Base-by-base conservation (phyloP, 2,329 filamentous ascomycete genomes). In the Aspergillus sp. region DNA sequence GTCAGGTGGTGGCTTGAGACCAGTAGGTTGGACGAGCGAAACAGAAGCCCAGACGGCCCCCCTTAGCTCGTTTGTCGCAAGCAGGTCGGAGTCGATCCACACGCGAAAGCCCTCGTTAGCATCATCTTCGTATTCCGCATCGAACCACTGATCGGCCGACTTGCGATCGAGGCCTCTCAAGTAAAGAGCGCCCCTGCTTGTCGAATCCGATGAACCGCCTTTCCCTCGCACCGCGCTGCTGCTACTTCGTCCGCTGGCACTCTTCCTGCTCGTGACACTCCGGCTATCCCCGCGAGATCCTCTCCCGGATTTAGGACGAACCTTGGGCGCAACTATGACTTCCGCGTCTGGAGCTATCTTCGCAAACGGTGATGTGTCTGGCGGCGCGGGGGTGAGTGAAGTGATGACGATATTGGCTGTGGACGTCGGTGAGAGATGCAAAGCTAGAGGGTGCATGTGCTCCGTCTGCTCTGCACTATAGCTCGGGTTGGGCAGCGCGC, bases 281-380 rank as follows among this genome's bases (percentile, higher is more conserved):
- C 85, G 78, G 60, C 79, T 88, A 56, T 94, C 88, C 34, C 82
- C 80, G n/a, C 74, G 79, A 29, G 72, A 69, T 49, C 71, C 77
- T 47, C 83, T 79, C 3, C 81, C 73, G 32, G 77, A 71, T 64
- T 87, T 89, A 38, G 85, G 77, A 46, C 91, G 80, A 28, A 84
- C 85, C 71, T 98, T 98, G 1, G 93, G 93, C 3, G 93, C 93
- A 50, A 98, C 93, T 54, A 97, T 94, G 43, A 98, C 90, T 68
- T 98, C 93, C 26, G 91, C 91, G 63, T 97, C 89, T 0, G 90
- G 86, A 0, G 88, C 86, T 43, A 98, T 87, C 67, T 96, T 97
- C 28, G 87, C 88, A 63, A 98, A 98, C 0, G 87, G 77, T 1
- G 81, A 77, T 42, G 82, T 79, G 2, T 80, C 73, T 1, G 85